Evolutionary conservation across 306 rosid genomes (phyloP).

Genomic region (Rosa rugosa): DNA sequence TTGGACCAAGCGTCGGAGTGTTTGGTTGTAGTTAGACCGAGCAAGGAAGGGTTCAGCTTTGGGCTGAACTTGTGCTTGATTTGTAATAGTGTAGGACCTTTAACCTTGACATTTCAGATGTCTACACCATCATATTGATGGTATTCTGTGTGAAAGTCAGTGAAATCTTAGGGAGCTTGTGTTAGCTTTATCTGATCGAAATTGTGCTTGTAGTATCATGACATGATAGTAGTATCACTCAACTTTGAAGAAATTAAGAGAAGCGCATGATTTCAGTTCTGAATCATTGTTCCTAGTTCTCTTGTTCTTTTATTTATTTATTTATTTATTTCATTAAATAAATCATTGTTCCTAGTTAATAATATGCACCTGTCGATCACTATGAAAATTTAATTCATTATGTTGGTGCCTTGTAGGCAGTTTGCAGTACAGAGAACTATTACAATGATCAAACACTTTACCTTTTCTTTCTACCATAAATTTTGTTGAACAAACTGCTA

Average conservation of each 20-base stretch:
- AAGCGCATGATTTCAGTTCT: neutral
- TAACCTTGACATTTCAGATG: constrained; percentile 35
- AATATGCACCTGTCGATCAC: neutral
- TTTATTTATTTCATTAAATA: neutral
- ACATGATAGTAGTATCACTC: constrained; percentile 24
- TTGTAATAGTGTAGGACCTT: constrained; percentile 32
- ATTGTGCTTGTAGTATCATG: constrained; percentile 17
- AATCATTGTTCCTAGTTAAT: neutral
- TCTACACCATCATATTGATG: constrained; percentile 20
- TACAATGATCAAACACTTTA: neutral
- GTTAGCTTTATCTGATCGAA: neutral
- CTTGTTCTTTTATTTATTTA: neutral
- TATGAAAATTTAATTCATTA: neutral
- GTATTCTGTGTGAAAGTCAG: constrained; percentile 28
- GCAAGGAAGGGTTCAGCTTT: constrained; percentile 53
- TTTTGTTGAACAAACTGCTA: neutral
- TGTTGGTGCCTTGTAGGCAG: neutral
- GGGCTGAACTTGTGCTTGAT: constrained; percentile 61
- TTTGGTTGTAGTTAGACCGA: constrained; percentile 39
- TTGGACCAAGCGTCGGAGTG: constrained; percentile 31
- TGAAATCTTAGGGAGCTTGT: constrained; percentile 37
- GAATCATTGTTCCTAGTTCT: neutral
- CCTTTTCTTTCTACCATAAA: neutral
- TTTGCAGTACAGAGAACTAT: neutral
- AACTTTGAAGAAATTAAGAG: constrained; percentile 21